A percentile compares a stretch with the other conserved stretches of the same genome.
Conservation (phyloP, 306 rosid genomes). For the Cucurbita pepo region DNA sequence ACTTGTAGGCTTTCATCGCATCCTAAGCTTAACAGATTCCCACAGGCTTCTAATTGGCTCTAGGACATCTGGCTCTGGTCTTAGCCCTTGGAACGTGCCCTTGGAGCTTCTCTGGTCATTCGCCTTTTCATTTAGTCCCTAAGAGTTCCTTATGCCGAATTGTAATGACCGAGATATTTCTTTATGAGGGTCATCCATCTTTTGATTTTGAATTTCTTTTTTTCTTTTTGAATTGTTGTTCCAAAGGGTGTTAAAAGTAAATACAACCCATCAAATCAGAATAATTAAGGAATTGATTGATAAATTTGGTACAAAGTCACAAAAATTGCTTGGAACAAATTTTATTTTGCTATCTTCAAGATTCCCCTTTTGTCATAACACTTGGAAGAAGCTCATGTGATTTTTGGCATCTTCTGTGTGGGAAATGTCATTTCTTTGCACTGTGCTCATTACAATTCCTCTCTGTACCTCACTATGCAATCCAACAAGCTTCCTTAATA, state of each 20-base stretch:
- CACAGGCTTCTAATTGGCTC: too few relatives aligned
- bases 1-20: too few relatives aligned
- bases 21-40: too few relatives aligned
- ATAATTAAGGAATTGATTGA: background rate
- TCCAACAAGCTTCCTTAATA: background rate
- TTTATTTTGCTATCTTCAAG: background rate
- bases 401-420: background rate
- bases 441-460: background rate
- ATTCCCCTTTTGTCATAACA: background rate
- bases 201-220: too few relatives aligned
- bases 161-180: too few relatives aligned
- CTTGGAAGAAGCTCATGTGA: background rate
- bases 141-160: too few relatives aligned
- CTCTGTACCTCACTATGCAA: background rate
- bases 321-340: background rate
- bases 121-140: too few relatives aligned
- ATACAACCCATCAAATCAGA: background rate
- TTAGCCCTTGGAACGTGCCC: too few relatives aligned
- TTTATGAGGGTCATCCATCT: too few relatives aligned
- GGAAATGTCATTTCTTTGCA: conserved; percentile 3
- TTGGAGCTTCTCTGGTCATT: too few relatives aligned
- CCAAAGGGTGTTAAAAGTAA: background rate
- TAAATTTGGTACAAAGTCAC: background rate
- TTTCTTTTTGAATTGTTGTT: too few relatives aligned
- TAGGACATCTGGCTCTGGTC: too few relatives aligned